Conservation (phyloP, 495 filamentous ascomycete species). For the Aspergillus bertholletiae region DNA sequence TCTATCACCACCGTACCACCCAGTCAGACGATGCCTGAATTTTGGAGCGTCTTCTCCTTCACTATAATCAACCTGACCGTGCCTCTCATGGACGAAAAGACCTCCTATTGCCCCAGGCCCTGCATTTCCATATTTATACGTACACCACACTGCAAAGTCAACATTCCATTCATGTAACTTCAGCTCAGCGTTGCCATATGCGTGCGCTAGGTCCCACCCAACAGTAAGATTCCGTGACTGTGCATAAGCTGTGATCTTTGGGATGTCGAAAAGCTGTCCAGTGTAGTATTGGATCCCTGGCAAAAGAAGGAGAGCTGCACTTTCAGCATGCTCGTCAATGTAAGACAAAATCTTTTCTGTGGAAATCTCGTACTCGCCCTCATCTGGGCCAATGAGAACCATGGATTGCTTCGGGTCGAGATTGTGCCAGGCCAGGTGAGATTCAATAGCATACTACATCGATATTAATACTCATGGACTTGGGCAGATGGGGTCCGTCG, state of each 20-base stretch:
- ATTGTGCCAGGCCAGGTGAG: conserved; percentile 77
- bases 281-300: conserved; percentile 96
- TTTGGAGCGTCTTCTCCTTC: conserved; percentile 38
- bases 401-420: conserved; percentile 66
- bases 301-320: conserved; percentile 77
- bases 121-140: conserved; percentile 92
- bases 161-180: conserved; percentile 89
- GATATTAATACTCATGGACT: not conserved
- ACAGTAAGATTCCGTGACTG: conserved; percentile 71
- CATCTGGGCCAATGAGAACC: conserved; percentile 67
- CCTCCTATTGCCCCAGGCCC: conserved; percentile 87
- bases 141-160: conserved; percentile 93
- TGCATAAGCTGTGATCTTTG: conserved; percentile 76
- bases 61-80: conserved; percentile 54
- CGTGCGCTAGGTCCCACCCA: conserved; percentile 95
- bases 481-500: not conserved
- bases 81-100: conserved; percentile 77
- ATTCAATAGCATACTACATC: conserved; percentile 81
- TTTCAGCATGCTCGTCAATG: conserved; percentile 70
- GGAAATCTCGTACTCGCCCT: conserved; percentile 47
- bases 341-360: conserved; percentile 70
- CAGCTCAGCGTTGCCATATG: conserved; percentile 83
- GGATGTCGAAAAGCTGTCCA: conserved; percentile 84
- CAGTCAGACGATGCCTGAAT: conserved; percentile 61
- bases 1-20: conserved; percentile 91